A percentile compares a stretch with the other conserved stretches of the same genome.
phyloP scores from a whole-genome alignment of 2,329 filamentous ascomycete species.

The Aspergillus fumigatus region DNA sequence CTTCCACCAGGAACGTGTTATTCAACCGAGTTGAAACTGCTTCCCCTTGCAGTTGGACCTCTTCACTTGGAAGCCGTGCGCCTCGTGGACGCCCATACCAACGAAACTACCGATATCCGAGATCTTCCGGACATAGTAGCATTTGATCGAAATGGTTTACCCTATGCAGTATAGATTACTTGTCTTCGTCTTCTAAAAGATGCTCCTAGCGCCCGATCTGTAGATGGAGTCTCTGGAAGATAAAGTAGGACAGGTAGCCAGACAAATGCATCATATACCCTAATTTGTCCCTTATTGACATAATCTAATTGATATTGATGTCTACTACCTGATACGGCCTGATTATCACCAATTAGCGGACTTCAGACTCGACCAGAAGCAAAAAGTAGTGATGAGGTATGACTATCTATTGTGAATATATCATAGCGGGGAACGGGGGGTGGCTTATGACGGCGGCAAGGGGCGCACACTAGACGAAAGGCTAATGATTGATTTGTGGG shows the following conservation, averaged over 20 bases:
- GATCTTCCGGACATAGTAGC: conserved; percentile 55
- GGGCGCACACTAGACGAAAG: not conserved
- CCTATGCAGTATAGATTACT: not conserved
- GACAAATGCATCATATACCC: not conserved
- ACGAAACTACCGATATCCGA: conserved; percentile 52
- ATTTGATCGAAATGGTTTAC: conserved; percentile 18
- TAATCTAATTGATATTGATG: not conserved
- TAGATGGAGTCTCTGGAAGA: not conserved
- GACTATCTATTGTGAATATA: too few species aligned
- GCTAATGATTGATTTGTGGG: not conserved
- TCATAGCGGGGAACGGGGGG: not conserved
- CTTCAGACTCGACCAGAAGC: too few species aligned
- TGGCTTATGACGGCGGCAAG: not conserved
- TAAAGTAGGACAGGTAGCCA: not conserved
- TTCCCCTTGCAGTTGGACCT: conserved; percentile 48
- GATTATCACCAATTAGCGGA: too few species aligned
- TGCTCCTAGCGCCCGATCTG: not conserved
- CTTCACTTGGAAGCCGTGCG: conserved; percentile 51
- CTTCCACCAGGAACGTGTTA: conserved; percentile 53
- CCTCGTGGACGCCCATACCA: conserved; percentile 52
- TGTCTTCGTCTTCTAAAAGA: not conserved
- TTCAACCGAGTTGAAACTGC: conserved; percentile 52
- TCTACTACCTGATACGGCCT: not conserved
- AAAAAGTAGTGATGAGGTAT: too few species aligned
- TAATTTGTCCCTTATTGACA: not conserved